These are phyloP conservation scores for Cyberlindnera mycetangii DNA, from an alignment of 805 yeast species.

Conservation along the genomic window DNA sequence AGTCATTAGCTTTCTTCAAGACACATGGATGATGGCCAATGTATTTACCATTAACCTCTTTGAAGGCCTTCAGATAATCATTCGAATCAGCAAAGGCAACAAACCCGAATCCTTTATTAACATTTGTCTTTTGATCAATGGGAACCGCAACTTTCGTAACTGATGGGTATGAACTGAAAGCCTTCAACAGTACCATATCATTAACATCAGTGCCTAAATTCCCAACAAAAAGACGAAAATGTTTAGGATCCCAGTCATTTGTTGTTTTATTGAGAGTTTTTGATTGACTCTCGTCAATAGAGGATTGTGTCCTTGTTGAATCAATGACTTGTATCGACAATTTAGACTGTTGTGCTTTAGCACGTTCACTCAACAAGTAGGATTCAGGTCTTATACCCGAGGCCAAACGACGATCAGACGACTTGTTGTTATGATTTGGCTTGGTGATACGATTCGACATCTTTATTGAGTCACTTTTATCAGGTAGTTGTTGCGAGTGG, in stretches of 20 bases:
- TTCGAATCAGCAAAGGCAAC: slow-evolving; percentile 63
- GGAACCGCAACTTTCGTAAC: slow-evolving; percentile 62
- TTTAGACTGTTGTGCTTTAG: slow-evolving; percentile 11
- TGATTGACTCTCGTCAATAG: not conserved
- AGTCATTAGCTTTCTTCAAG: slow-evolving; percentile 54
- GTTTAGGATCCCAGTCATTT: slow-evolving; percentile 65
- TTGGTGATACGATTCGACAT: slow-evolving; percentile 14
- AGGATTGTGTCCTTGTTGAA: slow-evolving; percentile 8
- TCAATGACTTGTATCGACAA: slow-evolving; percentile 14
- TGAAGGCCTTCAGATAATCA: slow-evolving; percentile 68
- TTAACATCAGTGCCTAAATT: slow-evolving; percentile 67
- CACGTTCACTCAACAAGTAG: slow-evolving; percentile 34
- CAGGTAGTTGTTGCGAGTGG: too few species aligned
- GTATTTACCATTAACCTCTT: slow-evolving; percentile 73
- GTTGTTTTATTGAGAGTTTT: not conserved
- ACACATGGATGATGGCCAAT: slow-evolving; percentile 73
- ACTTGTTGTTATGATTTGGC: slow-evolving; percentile 25
- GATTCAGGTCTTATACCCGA: slow-evolving; percentile 46
- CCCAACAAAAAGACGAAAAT: slow-evolving; percentile 72
- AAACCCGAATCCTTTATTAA: slow-evolving; percentile 67
- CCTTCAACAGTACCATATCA: slow-evolving; percentile 50
- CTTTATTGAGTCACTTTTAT: not conserved
- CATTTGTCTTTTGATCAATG: slow-evolving; percentile 40
- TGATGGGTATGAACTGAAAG: slow-evolving; percentile 52
- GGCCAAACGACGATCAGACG: slow-evolving; percentile 57